Percentiles rank a stretch among this genome's conserved stretches.
These are phyloP conservation scores for Solanum ahanhuiri DNA, from an alignment of 257 asterid species.

Conservation along the genomic window DNA sequence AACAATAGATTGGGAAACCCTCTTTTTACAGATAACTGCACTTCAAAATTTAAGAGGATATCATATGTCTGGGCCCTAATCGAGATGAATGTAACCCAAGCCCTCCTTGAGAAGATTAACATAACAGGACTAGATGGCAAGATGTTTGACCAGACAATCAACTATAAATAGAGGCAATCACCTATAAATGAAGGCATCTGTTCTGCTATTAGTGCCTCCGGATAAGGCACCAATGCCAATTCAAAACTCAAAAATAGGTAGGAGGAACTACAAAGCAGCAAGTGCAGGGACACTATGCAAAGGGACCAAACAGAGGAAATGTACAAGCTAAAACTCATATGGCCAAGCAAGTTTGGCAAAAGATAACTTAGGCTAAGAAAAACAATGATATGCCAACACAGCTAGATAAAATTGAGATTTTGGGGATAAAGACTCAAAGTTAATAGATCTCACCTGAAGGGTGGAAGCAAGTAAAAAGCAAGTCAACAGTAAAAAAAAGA, in stretches of 20 bases:
- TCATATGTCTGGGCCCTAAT: neutral
- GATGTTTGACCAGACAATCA: neutral
- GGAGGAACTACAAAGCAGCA: neutral
- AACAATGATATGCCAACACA: no score
- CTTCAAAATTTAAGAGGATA: no score
- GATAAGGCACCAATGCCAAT: neutral
- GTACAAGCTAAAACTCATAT: neutral
- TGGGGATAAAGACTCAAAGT: neutral
- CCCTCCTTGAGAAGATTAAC: neutral
- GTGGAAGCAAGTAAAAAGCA: neutral
- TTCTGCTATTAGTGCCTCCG: neutral
- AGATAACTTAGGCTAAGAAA: neutral
- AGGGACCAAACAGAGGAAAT: neutral
- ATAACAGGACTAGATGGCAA: neutral
- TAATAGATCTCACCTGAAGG: neutral
- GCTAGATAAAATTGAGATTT: no score
- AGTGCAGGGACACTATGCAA: neutral
- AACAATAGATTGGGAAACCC: neutral
- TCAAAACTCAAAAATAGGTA: neutral
- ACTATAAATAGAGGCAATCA: neutral
- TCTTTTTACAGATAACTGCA: no score
- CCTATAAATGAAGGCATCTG: neutral
- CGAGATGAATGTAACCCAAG: neutral
- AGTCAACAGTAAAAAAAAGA: neutral
- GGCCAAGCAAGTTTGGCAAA: neutral